These are phyloP conservation scores for Anethum foeniculum DNA, from an alignment of 140 eudicot species.

Conservation along the genomic window DNA sequence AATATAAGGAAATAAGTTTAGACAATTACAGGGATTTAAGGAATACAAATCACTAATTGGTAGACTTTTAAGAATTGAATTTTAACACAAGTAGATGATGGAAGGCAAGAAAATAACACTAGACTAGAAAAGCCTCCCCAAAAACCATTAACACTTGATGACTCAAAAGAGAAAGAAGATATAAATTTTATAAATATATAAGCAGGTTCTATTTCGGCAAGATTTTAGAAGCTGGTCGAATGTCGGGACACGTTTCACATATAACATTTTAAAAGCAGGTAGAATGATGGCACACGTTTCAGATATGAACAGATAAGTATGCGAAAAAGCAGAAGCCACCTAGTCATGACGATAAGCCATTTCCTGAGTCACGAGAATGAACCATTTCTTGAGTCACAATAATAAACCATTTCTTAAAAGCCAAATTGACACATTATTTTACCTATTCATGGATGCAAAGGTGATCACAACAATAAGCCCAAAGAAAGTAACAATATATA, in stretches of 20 bases:
- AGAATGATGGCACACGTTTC: background rate
- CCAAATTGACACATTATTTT: background rate
- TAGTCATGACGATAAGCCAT: background rate
- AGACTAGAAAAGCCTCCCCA: background rate
- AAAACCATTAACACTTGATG: background rate
- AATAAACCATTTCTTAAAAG: background rate
- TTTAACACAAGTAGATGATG: background rate
- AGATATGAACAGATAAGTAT: background rate
- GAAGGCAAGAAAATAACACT: background rate
- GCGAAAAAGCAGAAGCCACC: background rate
- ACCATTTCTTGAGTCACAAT: background rate
- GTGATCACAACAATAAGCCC: background rate
- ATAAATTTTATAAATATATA: background rate
- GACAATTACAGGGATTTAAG: background rate
- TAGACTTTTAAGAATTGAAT: background rate
- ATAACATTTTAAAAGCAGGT: background rate
- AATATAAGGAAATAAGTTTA: background rate
- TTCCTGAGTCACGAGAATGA: background rate
- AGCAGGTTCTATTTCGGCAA: background rate
- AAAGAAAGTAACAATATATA: background rate
- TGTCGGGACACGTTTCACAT: background rate
- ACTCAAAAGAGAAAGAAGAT: background rate
- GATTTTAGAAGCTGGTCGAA: background rate
- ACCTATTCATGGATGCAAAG: background rate
- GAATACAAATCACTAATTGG: background rate